phyloP scores from a whole-genome alignment of 805 yeast genomes.

The Metschnikowia noctiluminum region DNA sequence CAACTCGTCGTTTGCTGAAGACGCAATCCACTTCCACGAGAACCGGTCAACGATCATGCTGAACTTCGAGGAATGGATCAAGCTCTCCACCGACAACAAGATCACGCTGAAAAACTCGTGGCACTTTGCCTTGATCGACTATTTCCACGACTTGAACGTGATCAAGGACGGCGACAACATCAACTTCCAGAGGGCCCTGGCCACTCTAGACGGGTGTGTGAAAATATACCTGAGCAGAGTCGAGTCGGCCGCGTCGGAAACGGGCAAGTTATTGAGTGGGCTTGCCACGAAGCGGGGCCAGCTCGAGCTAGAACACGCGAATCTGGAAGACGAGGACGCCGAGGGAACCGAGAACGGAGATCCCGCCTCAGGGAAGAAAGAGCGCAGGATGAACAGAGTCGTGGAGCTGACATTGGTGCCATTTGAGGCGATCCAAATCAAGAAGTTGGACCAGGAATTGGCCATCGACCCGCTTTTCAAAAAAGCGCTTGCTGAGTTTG shows the following conservation, averaged over 20 bases:
- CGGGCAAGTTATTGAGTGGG: constrained; percentile 80
- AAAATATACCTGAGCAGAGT: constrained; percentile 88
- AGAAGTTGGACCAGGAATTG: constrained; percentile 60
- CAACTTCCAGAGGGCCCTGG: constrained; percentile 87
- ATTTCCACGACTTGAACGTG: constrained; percentile 78
- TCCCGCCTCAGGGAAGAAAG: constrained; percentile 17
- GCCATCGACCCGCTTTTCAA: constrained; percentile 73
- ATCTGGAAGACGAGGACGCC: constrained; percentile 15
- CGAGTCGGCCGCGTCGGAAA: constrained; percentile 87
- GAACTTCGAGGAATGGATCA: constrained; percentile 49
- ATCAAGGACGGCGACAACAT: constrained; percentile 71
- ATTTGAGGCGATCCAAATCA: constrained; percentile 50
- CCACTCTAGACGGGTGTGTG: constrained; percentile 91
- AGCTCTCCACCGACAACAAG: constrained; percentile 50
- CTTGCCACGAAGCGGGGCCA: constrained; percentile 40
- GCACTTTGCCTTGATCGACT: constrained; percentile 88
- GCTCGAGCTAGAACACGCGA: constrained; percentile 24
- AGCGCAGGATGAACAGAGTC: constrained; percentile 19
- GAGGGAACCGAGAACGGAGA: constrained; percentile 20
- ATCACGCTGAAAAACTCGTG: constrained; percentile 83
- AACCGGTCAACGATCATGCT: constrained; percentile 41
- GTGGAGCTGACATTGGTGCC: constrained; percentile 20
- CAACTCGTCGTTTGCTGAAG: constrained; percentile 25
- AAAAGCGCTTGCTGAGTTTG: constrained; percentile 72
- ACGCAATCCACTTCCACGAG: constrained; percentile 41